Conservation (phyloP, 345 rosid species). For the Draba incana region DNA sequence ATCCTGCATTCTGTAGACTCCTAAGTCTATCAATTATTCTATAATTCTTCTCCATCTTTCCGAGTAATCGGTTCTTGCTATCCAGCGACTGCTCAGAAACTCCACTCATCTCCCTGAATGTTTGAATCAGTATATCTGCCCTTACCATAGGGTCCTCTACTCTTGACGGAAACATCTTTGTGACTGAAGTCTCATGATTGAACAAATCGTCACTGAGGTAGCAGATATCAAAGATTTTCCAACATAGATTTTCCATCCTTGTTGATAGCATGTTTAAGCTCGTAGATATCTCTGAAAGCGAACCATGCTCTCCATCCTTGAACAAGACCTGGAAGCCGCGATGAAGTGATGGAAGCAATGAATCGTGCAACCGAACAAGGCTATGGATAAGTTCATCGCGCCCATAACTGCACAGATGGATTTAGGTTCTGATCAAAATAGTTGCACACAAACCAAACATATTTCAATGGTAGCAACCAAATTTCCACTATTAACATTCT, state of each 20-base stretch:
- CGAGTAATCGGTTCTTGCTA: conserved; percentile 60
- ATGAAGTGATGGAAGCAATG: conserved; percentile 74
- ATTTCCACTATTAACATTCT: background rate
- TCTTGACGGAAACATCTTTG: conserved; percentile 86
- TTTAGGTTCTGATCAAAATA: conserved; percentile 26
- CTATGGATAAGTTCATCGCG: conserved; percentile 71
- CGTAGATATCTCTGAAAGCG: conserved; percentile 50
- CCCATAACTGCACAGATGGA: conserved; percentile 65
- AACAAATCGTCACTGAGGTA: conserved; percentile 63
- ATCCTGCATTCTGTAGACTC: conserved; percentile 77
- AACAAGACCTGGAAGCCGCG: conserved; percentile 58
- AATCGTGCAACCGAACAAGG: conserved; percentile 79
- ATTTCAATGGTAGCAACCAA: conserved; percentile 1
- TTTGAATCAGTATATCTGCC: conserved; percentile 81
- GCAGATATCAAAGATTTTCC: conserved; percentile 75
- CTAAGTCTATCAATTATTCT: conserved; percentile 58
- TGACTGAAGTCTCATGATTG: conserved; percentile 47
- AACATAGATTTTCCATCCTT: conserved; percentile 71
- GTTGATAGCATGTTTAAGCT: conserved; percentile 75
- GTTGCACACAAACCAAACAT: background rate
- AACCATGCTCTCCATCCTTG: conserved; percentile 52
- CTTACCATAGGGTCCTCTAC: conserved; percentile 91
- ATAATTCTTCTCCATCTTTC: conserved; percentile 62
- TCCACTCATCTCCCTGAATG: conserved; percentile 75
- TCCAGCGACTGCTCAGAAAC: conserved; percentile 55